phyloP scores from a whole-genome alignment of 2,329 filamentous ascomycete genomes.

The Aspergillus tamarii region DNA sequence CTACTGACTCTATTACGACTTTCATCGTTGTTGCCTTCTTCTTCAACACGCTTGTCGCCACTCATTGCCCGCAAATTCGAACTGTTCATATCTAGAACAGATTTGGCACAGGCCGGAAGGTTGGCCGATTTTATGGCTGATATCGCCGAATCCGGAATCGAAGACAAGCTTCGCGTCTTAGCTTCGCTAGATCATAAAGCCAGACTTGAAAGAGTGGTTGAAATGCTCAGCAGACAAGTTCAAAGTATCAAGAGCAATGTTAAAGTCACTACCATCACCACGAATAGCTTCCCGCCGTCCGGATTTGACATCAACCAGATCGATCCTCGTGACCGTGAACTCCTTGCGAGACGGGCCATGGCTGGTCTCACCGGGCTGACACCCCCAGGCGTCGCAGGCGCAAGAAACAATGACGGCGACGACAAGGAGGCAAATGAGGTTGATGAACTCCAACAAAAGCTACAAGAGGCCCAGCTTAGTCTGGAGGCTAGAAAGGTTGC shows the following conservation, averaged over 20 bases:
- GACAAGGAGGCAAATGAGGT: conserved; percentile 87
- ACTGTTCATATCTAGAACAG: conserved; percentile 81
- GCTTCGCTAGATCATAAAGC: conserved; percentile 78
- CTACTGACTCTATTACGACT: conserved; percentile 82
- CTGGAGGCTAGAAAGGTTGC: conserved; percentile 89
- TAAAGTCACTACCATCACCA: conserved; percentile 77
- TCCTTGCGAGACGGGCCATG: conserved; percentile 49
- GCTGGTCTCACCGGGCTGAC: conserved; percentile 44
- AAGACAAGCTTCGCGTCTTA: conserved; percentile 87
- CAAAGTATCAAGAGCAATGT: conserved; percentile 83
- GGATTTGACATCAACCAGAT: conserved; percentile 59
- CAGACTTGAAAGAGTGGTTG: conserved; percentile 78
- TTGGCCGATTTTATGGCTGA: conserved; percentile 98
- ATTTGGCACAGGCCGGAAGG: conserved; percentile 77
- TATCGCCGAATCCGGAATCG: conserved; percentile 80
- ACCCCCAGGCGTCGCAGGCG: conserved; percentile 47
- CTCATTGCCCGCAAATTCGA: conserved; percentile 85
- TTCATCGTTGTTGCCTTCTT: conserved; percentile 78
- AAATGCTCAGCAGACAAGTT: conserved; percentile 81
- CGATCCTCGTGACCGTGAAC: conserved; percentile 51
- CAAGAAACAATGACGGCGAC: conserved; percentile 58
- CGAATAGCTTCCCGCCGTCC: conserved; percentile 65
- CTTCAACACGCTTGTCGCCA: conserved; percentile 72
- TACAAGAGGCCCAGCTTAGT: conserved; percentile 79
- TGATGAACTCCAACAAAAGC: conserved; percentile 85